Base-by-base conservation (phyloP, 1,284 basidiomycete genomes). In the Heterobasidion irregulare region DNA sequence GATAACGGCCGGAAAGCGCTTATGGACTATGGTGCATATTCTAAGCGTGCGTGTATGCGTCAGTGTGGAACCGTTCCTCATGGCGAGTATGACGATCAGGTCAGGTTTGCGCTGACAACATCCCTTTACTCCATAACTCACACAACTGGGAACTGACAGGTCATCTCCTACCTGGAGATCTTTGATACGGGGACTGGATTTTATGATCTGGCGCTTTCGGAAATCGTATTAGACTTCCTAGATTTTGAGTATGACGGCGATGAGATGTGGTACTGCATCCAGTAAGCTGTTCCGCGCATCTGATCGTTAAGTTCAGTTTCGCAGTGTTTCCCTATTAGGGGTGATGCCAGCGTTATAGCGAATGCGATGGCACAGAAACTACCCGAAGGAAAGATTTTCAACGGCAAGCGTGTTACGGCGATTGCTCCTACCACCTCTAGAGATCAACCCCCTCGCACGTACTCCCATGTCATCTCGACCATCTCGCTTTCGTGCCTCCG, bases 391-490 rank as follows among this genome's bases (percentile, higher is more conserved):
- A 35, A 13, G 1, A 51, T 38, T 4, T 6, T 51, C 19, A n/a
- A 34, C 26, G 49, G 35, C 49, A 15, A 15, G 12, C 49, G 49
- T 15, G 49, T 51, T n/a, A 44, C 41, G 13, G 2, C 41, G 16
- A 16, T 44, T 6, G 41, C 41, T 5, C 33, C 19, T 19, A 34
- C 15, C n/a, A 53, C 46, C 43, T 26, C 35, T 44, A 32, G 48
- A 10, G 26, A 41, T 6, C 10, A 35, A 38, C 13, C 9, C 26
- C 12, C 7, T 13, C 19, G 8, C 47, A 60, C 44, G 5, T 68
- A 63, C 55, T 58, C 59, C 19, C 65, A 70, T 54, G 68, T 71
- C 52, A 64, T 71, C 46, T 64, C 63, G 34, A 69, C 68, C 15
- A 53, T 68, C 32, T 60, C 69, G 6, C 56, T 70, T 6, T 53